These are phyloP conservation scores for Raphanus raphanistrum DNA, from an alignment of 345 rosid species.

Conservation along the genomic window DNA sequence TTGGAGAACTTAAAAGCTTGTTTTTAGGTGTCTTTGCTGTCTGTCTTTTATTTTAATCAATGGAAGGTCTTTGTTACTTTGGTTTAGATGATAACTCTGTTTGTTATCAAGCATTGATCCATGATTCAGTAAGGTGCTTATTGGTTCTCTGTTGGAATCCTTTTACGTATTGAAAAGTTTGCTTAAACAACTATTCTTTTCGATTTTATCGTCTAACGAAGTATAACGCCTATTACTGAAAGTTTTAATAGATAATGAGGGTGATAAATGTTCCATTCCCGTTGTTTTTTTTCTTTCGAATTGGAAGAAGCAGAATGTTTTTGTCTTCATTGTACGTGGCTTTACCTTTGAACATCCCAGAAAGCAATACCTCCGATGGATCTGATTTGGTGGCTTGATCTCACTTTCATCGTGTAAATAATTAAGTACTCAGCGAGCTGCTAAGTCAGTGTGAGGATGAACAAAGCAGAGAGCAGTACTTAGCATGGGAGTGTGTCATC, in stretches of 20 bases:
- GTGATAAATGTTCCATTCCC: too few species aligned
- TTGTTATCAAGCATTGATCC: conserved; percentile 12
- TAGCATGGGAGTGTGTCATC: not conserved
- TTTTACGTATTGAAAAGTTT: not conserved
- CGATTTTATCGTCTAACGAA: not conserved
- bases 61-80: conserved; percentile 13
- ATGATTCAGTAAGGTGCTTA: conserved; percentile 11
- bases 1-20: conserved; percentile 5
- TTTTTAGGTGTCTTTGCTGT: conserved; percentile 2
- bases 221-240: not conserved
- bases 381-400: conserved; percentile 61
- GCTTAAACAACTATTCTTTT: not conserved
- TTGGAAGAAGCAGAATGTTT: not conserved
- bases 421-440: conserved; percentile 71
- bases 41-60: conserved; percentile 14
- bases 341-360: conserved; percentile 42
- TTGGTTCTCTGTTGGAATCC: conserved; percentile 8
- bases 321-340: conserved; percentile 5
- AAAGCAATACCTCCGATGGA: conserved; percentile 50
- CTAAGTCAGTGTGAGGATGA: conserved; percentile 64
- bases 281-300: too few species aligned
- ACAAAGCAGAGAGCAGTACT: conserved; percentile 56
- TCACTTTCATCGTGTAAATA: conserved; percentile 53
- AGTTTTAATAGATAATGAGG: not conserved
- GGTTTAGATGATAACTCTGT: conserved; percentile 26